Conservation (phyloP, 768 basidiomycete species). For the Clitopilus passeckerianus region DNA sequence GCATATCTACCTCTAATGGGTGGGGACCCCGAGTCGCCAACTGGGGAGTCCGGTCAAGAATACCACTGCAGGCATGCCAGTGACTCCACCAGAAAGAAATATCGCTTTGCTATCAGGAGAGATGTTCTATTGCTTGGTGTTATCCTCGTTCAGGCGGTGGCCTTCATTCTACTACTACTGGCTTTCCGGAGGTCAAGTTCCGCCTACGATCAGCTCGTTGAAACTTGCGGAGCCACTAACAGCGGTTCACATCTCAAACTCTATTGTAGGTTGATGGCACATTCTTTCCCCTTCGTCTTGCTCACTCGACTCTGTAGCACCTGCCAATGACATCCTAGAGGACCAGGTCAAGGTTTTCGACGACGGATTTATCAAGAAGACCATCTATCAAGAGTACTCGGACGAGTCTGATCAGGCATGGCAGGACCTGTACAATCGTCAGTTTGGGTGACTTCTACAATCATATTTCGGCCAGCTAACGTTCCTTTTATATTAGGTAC, state of each 20-base stretch:
- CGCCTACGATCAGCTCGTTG: neutral
- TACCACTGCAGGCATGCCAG: neutral
- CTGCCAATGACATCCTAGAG: neutral
- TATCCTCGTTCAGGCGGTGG: neutral
- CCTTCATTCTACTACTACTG: neutral
- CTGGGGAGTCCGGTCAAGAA: neutral
- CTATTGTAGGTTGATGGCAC: neutral
- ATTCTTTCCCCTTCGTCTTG: neutral
- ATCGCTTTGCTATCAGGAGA: neutral
- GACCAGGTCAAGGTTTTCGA: neutral
- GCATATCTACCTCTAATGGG: neutral
- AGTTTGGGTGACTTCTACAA: neutral
- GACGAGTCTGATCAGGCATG: conserved; percentile 17
- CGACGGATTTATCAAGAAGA: conserved; percentile 1
- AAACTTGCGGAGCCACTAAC: neutral
- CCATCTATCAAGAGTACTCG: conserved; percentile 11
- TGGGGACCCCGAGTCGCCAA: neutral
- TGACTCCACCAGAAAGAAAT: no score
- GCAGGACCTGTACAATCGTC: conserved; percentile 18
- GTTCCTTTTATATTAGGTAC: conserved; percentile 3
- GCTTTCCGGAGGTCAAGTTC: neutral
- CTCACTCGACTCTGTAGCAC: neutral
- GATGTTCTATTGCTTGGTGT: neutral
- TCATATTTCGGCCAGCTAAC: no score
- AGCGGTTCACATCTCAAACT: neutral